phyloP scores from a whole-genome alignment of 2,329 filamentous ascomycete species.

The Salinomyces thailandicus region DNA sequence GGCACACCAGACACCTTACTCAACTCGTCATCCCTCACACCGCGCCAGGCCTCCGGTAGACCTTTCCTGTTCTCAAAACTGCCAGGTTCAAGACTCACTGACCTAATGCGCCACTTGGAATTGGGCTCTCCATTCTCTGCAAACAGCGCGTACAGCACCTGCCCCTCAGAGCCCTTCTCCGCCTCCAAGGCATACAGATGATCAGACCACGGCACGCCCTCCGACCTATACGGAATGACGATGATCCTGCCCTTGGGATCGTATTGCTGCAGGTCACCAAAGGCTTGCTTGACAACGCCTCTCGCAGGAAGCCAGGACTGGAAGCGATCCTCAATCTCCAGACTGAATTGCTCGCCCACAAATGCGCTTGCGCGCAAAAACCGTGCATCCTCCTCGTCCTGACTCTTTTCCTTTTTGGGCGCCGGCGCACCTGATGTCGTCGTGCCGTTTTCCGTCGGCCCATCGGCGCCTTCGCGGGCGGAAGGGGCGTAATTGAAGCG shows the following conservation, averaged over 20 bases:
- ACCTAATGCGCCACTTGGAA: conserved; percentile 87
- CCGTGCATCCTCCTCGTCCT: conserved; percentile 67
- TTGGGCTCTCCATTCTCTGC: conserved; percentile 66
- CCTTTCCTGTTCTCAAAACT: conserved; percentile 89
- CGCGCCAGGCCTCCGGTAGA: conserved; percentile 83
- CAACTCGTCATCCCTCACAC: conserved; percentile 75
- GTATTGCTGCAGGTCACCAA: conserved; percentile 54
- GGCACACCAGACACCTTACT: conserved; percentile 58
- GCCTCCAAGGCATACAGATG: conserved; percentile 83
- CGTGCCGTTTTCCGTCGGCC: conserved; percentile 11
- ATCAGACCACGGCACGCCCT: conserved; percentile 82
- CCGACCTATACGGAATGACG: conserved; percentile 52
- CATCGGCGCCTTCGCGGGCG: conserved; percentile 11
- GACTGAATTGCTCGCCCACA: conserved; percentile 80
- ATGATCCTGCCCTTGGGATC: conserved; percentile 70
- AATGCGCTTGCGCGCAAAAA: conserved; percentile 69
- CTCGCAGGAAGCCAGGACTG: conserved; percentile 80
- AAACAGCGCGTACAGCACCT: conserved; percentile 81
- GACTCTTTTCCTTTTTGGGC: conserved; percentile 33
- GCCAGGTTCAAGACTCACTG: conserved; percentile 72
- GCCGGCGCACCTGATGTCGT: conserved; percentile 10
- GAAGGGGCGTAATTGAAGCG: conserved; percentile 58
- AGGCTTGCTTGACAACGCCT: conserved; percentile 65
- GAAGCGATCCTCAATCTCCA: conserved; percentile 66
- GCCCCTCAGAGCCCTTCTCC: conserved; percentile 36